phyloP scores from a whole-genome alignment of 2,329 filamentous ascomycete genomes.

The Hymenoscyphus scutula region DNA sequence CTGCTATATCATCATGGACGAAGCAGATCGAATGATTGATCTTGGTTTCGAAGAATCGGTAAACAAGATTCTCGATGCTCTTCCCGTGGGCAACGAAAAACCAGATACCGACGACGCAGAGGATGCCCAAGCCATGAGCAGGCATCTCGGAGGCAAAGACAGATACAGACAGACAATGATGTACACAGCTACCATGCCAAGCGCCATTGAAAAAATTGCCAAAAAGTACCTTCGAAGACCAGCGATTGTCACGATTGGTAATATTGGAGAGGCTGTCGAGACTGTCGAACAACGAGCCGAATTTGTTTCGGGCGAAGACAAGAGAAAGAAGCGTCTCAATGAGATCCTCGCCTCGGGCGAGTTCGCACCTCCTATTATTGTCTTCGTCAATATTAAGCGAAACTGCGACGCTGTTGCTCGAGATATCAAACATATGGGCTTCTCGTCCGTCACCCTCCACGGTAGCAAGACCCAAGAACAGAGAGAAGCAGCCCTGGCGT shows the following conservation, averaged over 20 bases:
- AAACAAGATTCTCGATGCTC: constrained; percentile 93
- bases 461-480: constrained; percentile 97
- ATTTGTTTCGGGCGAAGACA: constrained; percentile 86
- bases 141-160: constrained; percentile 70
- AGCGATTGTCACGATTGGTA: constrained; percentile 92
- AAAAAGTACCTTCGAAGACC: constrained; percentile 92
- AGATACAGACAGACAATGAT: constrained; percentile 98
- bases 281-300: constrained; percentile 97
- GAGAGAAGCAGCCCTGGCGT: constrained; percentile 85
- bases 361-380: constrained; percentile 88
- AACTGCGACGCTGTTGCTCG: constrained; percentile 95
- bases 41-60: constrained; percentile 96
- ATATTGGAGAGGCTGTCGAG: constrained; percentile 91
- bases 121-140: constrained; percentile 78
- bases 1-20: constrained; percentile 98
- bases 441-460: constrained; percentile 85
- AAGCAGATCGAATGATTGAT: constrained; percentile 99
- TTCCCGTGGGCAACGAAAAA: constrained; percentile 91
- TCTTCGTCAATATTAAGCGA: constrained; percentile 99
- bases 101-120: constrained; percentile 92
- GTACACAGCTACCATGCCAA: constrained; percentile 99
- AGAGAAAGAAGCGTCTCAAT: constrained; percentile 90
- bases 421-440: constrained; percentile 93
- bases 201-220: constrained; percentile 90
- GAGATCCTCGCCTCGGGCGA: constrained; percentile 81